Evolutionary conservation across 306 rosid genomes (phyloP).

Genomic region (Albizia julibrissin): DNA sequence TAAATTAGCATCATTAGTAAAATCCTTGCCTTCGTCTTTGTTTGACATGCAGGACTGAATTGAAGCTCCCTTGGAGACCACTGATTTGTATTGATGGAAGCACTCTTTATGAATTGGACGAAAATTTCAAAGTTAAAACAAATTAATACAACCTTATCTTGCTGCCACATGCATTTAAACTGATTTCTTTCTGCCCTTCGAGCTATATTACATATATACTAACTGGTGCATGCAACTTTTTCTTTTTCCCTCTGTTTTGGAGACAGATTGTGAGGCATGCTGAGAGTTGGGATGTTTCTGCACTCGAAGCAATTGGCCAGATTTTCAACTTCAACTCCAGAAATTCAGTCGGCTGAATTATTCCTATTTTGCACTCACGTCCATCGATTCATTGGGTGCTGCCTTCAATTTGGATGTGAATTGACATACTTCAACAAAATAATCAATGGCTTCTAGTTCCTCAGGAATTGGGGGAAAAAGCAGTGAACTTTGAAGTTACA

Average conservation of each 20-base stretch:
- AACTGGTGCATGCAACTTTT: not conserved
- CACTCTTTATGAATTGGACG: constrained; percentile 68
- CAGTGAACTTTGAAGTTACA: not conserved
- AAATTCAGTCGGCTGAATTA: constrained; percentile 31
- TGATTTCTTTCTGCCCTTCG: constrained; percentile 10
- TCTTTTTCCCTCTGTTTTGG: not conserved
- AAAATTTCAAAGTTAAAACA: constrained; percentile 53
- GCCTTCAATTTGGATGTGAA: not conserved
- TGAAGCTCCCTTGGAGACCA: constrained; percentile 95
- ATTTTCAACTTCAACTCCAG: constrained; percentile 60
- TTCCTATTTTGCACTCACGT: constrained; percentile 16
- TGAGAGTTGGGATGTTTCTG: constrained; percentile 88
- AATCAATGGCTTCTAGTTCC: not conserved
- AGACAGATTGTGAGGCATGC: constrained; percentile 80
- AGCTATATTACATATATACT: constrained; percentile 8
- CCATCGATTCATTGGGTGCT: not conserved
- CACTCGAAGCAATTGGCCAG: constrained; percentile 82
- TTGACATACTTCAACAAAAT: not conserved
- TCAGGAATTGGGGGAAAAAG: not conserved
- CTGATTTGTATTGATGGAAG: constrained; percentile 73
- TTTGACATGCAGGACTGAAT: constrained; percentile 69
- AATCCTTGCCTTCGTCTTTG: constrained; percentile 10
- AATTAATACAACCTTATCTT: constrained; percentile 12
- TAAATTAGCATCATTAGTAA: constrained; percentile 14
- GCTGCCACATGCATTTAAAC: constrained; percentile 5